A percentile compares a stretch with the other conserved stretches of the same genome.
Evolutionary conservation across 2,329 filamentous ascomycete species (phyloP).

Genomic region (Aspergillus pseudonomiae): DNA sequence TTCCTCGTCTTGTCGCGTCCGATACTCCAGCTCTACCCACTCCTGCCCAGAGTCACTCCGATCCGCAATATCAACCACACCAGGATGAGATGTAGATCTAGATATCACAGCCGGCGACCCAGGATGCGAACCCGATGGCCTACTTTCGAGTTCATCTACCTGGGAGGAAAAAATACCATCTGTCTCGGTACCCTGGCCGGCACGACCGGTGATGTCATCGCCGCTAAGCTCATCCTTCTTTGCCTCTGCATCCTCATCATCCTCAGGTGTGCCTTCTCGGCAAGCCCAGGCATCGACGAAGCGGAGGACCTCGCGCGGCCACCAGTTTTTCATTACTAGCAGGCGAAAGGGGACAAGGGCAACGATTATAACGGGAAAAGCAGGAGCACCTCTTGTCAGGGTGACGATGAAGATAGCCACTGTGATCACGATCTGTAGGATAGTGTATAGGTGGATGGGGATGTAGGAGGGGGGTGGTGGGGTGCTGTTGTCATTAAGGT

Average conservation of each 20-base stretch:
- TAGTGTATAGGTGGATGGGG: constrained; percentile 62
- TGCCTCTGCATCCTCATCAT: constrained; percentile 40
- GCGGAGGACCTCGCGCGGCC: constrained; percentile 60
- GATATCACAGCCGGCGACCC: not conserved
- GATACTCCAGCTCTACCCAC: constrained; percentile 29
- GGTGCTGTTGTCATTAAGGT: constrained; percentile 23
- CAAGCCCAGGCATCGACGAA: constrained; percentile 56
- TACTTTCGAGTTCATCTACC: not conserved
- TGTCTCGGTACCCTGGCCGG: not conserved
- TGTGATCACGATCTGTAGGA: constrained; percentile 61
- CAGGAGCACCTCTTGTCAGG: constrained; percentile 64
- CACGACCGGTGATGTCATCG: not conserved
- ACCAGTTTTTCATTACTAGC: constrained; percentile 62
- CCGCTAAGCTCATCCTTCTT: constrained; percentile 9
- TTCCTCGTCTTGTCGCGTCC: constrained; percentile 24
- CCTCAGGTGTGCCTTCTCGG: constrained; percentile 57
- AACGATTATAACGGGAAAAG: constrained; percentile 66
- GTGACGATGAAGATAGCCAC: constrained; percentile 65
- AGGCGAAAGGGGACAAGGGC: constrained; percentile 65
- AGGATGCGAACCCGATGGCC: not conserved
- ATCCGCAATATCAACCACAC: not conserved
- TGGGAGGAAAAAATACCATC: not conserved
- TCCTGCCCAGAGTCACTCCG: constrained; percentile 17
- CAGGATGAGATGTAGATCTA: not conserved
- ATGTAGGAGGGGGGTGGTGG: constrained; percentile 50